Percentiles rank a stretch among this genome's conserved stretches.
These are phyloP conservation scores for Fusarium decemcellulare DNA, from an alignment of 2,329 filamentous ascomycete species.

Conservation along the genomic window DNA sequence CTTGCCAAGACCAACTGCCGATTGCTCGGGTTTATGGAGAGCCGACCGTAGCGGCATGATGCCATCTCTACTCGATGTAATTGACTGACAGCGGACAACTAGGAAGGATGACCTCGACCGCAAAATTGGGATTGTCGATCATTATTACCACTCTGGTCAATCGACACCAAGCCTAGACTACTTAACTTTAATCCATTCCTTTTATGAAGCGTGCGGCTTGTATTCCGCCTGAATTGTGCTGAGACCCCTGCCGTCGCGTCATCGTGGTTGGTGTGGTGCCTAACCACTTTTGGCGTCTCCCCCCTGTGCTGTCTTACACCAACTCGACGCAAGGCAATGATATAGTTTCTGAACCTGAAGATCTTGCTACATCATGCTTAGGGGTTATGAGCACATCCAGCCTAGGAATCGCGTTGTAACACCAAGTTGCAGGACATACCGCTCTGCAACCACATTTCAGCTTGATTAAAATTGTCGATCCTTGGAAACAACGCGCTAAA, in stretches of 20 bases:
- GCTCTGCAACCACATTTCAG: no score
- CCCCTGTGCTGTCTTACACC: neutral
- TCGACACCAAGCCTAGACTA: no score
- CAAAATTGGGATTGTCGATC: no score
- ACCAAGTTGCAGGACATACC: constrained; percentile 4
- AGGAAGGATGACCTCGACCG: no score
- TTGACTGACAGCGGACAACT: no score
- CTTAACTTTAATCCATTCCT: no score
- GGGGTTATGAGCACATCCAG: constrained; percentile 1
- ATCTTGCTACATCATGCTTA: constrained; percentile 2
- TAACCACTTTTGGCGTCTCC: neutral
- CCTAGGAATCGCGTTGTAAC: constrained; percentile 1
- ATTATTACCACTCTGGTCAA: no score
- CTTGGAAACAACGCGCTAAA: neutral
- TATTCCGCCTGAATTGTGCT: neutral
- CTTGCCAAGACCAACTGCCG: no score
- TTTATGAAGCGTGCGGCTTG: no score
- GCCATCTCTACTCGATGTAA: no score
- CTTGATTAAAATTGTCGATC: neutral
- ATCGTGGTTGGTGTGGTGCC: neutral
- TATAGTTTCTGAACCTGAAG: neutral
- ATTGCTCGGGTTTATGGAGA: no score
- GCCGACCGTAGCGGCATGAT: no score
- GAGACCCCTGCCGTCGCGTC: neutral
- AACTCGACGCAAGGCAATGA: neutral